Percentiles rank a stretch among this genome's conserved stretches.
These are phyloP conservation scores for Torulaspora delbrueckii DNA, from an alignment of 805 yeast species.

Conservation along the genomic window DNA sequence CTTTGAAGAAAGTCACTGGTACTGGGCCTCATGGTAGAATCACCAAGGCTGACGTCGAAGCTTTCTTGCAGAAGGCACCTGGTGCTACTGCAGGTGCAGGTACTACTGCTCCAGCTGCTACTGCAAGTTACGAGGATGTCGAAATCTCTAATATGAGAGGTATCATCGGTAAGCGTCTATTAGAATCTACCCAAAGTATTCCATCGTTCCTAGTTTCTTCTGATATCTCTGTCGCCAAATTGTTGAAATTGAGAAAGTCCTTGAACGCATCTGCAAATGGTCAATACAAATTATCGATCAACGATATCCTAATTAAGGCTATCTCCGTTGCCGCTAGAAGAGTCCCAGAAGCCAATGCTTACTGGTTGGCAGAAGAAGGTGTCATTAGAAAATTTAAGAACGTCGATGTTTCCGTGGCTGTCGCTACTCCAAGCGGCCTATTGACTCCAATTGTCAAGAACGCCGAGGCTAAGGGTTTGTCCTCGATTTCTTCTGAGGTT, in stretches of 20 bases:
- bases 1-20: conserved; percentile 80
- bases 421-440: conserved; percentile 95
- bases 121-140: conserved; percentile 67
- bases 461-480: conserved; percentile 84
- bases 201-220: conserved; percentile 94
- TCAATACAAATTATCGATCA: conserved; percentile 84
- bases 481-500: conserved; percentile 71
- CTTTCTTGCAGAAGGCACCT: conserved; percentile 41
- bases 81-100: conserved; percentile 38
- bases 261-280: conserved; percentile 82
- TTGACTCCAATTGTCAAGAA: conserved; percentile 92
- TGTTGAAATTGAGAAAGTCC: conserved; percentile 86
- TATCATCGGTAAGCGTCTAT: conserved; percentile 84
- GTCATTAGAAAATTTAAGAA: conserved; percentile 86
- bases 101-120: conserved; percentile 43
- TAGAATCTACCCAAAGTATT: conserved; percentile 76
- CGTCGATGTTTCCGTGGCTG: conserved; percentile 97
- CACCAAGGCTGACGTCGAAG: conserved; percentile 84
- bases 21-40: conserved; percentile 96
- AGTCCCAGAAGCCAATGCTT: conserved; percentile 91
- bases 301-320: conserved; percentile 92
- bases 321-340: conserved; percentile 82
- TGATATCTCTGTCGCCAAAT: conserved; percentile 77
- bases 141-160: conserved; percentile 91
- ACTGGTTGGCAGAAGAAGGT: conserved; percentile 86